These are phyloP conservation scores for Cryphonectria carpinicola DNA, from an alignment of 2,329 filamentous ascomycete genomes.

Conservation along the genomic window DNA sequence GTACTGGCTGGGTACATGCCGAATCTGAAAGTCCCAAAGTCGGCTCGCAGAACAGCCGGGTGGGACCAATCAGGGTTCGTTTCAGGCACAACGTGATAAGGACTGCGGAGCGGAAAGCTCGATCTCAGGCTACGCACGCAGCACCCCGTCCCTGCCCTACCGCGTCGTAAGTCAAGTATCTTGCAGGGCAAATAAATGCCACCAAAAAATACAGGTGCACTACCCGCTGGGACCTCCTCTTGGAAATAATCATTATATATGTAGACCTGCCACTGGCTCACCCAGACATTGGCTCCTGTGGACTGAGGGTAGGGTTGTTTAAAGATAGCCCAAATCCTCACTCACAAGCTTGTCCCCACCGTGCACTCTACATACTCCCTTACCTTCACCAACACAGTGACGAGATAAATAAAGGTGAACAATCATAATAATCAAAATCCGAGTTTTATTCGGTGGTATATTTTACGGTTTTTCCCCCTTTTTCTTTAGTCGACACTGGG, in stretches of 20 bases:
- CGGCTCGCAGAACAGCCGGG: neutral
- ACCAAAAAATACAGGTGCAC: neutral
- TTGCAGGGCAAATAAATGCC: neutral
- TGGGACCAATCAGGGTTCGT: constrained; percentile 25
- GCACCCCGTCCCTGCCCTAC: no score
- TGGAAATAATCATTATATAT: no score
- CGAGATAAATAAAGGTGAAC: neutral
- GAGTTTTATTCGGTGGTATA: neutral
- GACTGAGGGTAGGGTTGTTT: no score
- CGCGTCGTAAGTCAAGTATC: no score
- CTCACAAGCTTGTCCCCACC: neutral
- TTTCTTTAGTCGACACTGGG: neutral
- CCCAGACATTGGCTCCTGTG: no score
- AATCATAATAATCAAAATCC: neutral
- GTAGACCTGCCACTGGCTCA: no score
- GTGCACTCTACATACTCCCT: no score
- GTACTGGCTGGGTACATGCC: constrained; percentile 8
- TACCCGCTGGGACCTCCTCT: no score
- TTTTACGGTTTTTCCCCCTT: neutral
- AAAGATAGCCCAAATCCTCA: no score
- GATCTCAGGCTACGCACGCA: neutral
- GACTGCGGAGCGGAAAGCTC: constrained; percentile 1
- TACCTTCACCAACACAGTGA: neutral
- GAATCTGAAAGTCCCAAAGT: neutral
- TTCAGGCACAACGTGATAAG: constrained; percentile 28